Evolutionary conservation across 805 yeast species (phyloP), one percentile per base, ranked within the genome.

Genomic region (Teunomyces lycoperdinae): DNA sequence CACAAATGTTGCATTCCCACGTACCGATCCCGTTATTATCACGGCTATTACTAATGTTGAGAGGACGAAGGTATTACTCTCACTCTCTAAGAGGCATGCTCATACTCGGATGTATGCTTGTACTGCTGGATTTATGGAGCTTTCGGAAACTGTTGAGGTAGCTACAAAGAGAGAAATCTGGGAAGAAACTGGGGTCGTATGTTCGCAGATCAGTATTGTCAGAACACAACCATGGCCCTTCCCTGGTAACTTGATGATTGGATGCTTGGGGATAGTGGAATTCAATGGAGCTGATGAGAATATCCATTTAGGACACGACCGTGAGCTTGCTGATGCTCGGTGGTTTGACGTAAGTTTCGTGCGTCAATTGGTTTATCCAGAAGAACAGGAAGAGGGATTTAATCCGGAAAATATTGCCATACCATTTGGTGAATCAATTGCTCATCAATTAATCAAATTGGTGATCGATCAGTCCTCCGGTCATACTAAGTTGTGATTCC

Each of bases 141-240:
- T 97, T 1, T 86, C 91, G 27, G 99, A 92, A 69, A 82, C 95
- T 2, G 82, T 92, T 16, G 98, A 92, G 66, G 84, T 81, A 42
- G 94, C 96, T 9, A 87, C 92, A 17, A 72, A 84, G 40, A 74
- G 99, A 53, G 99, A 92, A 64, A 85, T 88, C 28, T 91, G 94
- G 89, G 99, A 92, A 64, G 99, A 92, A 66, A 85, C 97, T 4
- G 99, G 99, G 6, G 86, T 89, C 31, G 75, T 68, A 45, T 83
- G 82, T 45, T 54, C 66, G 3, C 64, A 76, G 27, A 85, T 92
- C 27, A 67, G 74, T 44, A 76, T 92, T 45, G 67, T 85, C 17
- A 74, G 82, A 57, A 80, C 94, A 9, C 98, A 92, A 68, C 98
- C 99, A 3, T 92, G 99, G 99, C 99, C 99, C 13, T 92, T 84